These are phyloP conservation scores for Boletus rufocinnamomeus DNA, from an alignment of 768 basidiomycete species.

Conservation along the genomic window DNA sequence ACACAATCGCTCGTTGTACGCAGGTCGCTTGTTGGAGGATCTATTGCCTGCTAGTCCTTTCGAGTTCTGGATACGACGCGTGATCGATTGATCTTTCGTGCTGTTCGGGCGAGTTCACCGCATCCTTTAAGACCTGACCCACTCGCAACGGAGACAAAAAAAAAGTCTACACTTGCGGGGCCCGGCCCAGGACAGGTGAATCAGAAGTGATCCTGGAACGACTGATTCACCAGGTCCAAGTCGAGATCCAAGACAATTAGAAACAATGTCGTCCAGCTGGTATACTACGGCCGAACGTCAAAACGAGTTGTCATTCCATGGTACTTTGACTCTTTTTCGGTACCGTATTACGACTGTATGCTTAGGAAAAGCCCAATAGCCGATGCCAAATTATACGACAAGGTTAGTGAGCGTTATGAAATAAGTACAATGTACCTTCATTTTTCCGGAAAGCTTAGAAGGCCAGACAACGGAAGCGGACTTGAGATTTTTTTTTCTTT, in stretches of 20 bases:
- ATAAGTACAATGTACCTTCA: neutral
- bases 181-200: neutral
- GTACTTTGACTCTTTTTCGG: neutral
- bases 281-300: neutral
- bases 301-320: too few species aligned
- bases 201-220: neutral
- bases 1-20: neutral
- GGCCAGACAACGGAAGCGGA: neutral
- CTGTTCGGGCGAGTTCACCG: neutral
- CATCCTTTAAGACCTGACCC: neutral
- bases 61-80: neutral
- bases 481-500: neutral
- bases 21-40: neutral
- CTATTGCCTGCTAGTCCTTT: neutral
- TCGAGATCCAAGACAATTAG: neutral
- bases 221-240: neutral
- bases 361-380: neutral
- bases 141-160: neutral
- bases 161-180: neutral
- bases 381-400: neutral
- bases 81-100: neutral
- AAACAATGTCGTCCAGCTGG: neutral
- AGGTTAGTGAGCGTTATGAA: neutral
- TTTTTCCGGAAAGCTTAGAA: neutral
- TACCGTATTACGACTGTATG: neutral